phyloP scores from a whole-genome alignment of 257 asterid species.

The Gardenia jasminoides region DNA sequence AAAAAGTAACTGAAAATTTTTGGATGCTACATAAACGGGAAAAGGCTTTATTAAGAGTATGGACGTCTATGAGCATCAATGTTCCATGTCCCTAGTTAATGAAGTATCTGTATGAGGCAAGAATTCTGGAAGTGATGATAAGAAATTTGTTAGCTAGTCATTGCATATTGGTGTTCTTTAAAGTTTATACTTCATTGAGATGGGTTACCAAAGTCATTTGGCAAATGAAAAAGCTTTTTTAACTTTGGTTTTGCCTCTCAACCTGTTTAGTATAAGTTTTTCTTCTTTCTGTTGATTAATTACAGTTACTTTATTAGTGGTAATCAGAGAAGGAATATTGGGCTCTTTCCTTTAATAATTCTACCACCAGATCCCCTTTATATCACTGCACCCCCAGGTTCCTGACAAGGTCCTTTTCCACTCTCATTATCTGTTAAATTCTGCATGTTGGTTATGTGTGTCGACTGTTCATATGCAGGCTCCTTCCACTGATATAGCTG shows the following conservation, averaged over 20 bases:
- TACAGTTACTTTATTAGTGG: neutral
- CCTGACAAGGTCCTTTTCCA: neutral
- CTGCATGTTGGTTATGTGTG: neutral
- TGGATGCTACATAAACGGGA: neutral
- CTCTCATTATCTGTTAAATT: neutral
- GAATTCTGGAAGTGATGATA: neutral
- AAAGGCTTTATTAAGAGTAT: neutral
- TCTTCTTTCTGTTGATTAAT: neutral
- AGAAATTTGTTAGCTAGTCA: neutral
- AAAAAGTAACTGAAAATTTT: neutral
- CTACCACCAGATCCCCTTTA: neutral
- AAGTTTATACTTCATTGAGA: neutral
- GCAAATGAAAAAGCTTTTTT: too few relatives aligned
- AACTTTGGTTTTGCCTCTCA: neutral
- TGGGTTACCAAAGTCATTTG: neutral
- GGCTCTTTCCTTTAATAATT: too few relatives aligned
- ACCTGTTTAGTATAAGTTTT: neutral
- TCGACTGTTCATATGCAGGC: constrained; percentile 52
- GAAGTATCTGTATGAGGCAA: neutral
- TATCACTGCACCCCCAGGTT: neutral
- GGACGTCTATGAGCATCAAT: neutral
- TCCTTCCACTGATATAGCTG: constrained; percentile 87
- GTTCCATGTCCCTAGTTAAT: neutral
- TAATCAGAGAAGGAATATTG: neutral
- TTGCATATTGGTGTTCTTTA: neutral